Conservation (phyloP, 192 early-diverging fungal genomes). For the Umbelopsis vinacea region DNA sequence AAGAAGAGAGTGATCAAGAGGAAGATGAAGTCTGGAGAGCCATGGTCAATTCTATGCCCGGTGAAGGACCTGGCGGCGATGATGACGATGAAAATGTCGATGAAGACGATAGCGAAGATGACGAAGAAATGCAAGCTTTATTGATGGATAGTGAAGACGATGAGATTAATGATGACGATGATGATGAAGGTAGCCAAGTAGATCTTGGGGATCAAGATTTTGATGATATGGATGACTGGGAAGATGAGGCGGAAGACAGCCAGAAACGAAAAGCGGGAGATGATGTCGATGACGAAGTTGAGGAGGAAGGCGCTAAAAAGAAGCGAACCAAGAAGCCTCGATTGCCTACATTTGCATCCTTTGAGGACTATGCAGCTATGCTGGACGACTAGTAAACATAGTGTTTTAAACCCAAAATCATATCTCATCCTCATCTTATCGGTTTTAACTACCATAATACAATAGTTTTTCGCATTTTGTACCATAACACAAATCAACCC, state of each 20-base stretch:
- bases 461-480: conserved; percentile 3
- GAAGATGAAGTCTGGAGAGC: conserved; percentile 93
- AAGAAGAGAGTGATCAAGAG: conserved; percentile 54
- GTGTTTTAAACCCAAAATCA: background rate
- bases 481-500: background rate
- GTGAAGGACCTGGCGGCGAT: conserved; percentile 47
- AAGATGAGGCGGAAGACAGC: conserved; percentile 55
- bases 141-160: conserved; percentile 46
- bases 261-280: conserved; percentile 37
- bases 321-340: conserved; percentile 56
- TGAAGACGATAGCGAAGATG: conserved; percentile 50
- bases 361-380: conserved; percentile 66
- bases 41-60: conserved; percentile 75
- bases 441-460: background rate
- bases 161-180: conserved; percentile 49
- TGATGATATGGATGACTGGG: conserved; percentile 43
- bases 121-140: conserved; percentile 47
- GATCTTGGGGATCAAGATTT: conserved; percentile 61
- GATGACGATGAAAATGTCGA: conserved; percentile 56
- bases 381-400: conserved; percentile 9
- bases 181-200: conserved; percentile 54
- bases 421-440: conserved; percentile 2
- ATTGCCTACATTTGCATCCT: conserved; percentile 71
- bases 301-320: conserved; percentile 44
- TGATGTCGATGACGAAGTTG: conserved; percentile 46